Evolutionary conservation across 176 grass and related monocot species (phyloP).

Genomic region (Alloteropsis semialata): DNA sequence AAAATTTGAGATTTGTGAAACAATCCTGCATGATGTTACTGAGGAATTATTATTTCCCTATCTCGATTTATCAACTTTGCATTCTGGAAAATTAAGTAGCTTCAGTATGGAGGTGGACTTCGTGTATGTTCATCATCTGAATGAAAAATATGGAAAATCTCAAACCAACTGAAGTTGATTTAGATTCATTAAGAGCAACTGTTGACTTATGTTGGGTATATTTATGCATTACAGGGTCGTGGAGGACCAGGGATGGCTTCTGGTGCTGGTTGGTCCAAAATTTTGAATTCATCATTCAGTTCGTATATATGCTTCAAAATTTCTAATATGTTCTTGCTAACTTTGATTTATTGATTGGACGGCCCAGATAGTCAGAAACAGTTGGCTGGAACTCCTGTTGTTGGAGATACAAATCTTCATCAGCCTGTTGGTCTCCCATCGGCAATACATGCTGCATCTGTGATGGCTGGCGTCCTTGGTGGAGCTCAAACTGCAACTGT

Average conservation of each 20-base stretch:
- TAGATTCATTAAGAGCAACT: slow-evolving; percentile 21
- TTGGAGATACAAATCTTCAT: slow-evolving; percentile 55
- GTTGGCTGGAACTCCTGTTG: slow-evolving; percentile 25
- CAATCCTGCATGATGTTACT: slow-evolving; percentile 3
- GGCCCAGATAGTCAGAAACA: slow-evolving; percentile 65
- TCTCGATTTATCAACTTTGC: neutral
- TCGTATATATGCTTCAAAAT: slow-evolving; percentile 11
- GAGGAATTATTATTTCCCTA: neutral
- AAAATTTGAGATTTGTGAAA: neutral
- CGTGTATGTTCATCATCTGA: neutral
- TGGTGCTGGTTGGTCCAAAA: slow-evolving; percentile 54
- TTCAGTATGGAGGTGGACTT: slow-evolving; percentile 17
- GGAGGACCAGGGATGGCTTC: slow-evolving; percentile 92
- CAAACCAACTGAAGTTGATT: slow-evolving; percentile 16
- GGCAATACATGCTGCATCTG: slow-evolving; percentile 70
- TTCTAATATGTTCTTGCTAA: slow-evolving; percentile 27
- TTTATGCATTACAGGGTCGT: slow-evolving; percentile 74
- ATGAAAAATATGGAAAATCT: slow-evolving; percentile 11
- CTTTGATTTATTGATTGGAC: slow-evolving; percentile 20
- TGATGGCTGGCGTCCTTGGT: slow-evolving; percentile 72
- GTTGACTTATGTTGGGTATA: slow-evolving; percentile 33
- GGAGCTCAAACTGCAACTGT: slow-evolving; percentile 67
- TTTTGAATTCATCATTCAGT: slow-evolving; percentile 16
- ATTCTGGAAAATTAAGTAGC: slow-evolving; percentile 23
- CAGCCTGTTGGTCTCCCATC: slow-evolving; percentile 76